phyloP scores from a whole-genome alignment of 768 basidiomycete genomes.

The Chiua virens region DNA sequence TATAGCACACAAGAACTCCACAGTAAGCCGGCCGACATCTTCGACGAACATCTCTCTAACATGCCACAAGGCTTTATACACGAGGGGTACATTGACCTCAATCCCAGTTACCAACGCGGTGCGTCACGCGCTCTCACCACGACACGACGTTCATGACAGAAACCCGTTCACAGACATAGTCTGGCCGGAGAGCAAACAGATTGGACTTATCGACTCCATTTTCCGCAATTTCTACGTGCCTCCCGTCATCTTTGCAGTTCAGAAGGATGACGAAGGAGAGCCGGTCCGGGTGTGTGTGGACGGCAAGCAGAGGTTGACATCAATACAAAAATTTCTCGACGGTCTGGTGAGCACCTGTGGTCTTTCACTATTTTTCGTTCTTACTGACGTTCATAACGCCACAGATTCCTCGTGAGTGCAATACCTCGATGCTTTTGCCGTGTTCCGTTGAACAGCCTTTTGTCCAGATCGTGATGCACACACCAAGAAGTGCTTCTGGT shows the following conservation, averaged over 20 bases:
- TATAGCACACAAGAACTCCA: constrained; percentile 49
- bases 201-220: constrained; percentile 50
- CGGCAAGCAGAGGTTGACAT: constrained; percentile 53
- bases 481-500: constrained; percentile 67
- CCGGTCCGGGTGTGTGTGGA: constrained; percentile 47
- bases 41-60: constrained; percentile 1
- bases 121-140: constrained; percentile 6
- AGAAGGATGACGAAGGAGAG: constrained; percentile 41
- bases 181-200: constrained; percentile 71
- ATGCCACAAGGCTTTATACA: constrained; percentile 57
- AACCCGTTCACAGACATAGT: constrained; percentile 56
- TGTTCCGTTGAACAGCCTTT: constrained; percentile 13
- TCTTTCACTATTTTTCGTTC: background rate
- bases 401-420: constrained; percentile 55
- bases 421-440: constrained; percentile 1
- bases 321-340: constrained; percentile 48
- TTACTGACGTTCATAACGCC: constrained; percentile 9
- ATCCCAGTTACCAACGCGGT: constrained; percentile 76
- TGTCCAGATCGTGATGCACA: constrained; percentile 51
- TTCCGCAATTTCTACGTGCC: constrained; percentile 56
- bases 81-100: constrained; percentile 66
- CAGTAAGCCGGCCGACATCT: constrained; percentile 32
- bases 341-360: constrained; percentile 35
- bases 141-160: background rate
- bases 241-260: constrained; percentile 48